phyloP scores from a whole-genome alignment of 768 basidiomycete genomes.

The Suillus tomentosus region DNA sequence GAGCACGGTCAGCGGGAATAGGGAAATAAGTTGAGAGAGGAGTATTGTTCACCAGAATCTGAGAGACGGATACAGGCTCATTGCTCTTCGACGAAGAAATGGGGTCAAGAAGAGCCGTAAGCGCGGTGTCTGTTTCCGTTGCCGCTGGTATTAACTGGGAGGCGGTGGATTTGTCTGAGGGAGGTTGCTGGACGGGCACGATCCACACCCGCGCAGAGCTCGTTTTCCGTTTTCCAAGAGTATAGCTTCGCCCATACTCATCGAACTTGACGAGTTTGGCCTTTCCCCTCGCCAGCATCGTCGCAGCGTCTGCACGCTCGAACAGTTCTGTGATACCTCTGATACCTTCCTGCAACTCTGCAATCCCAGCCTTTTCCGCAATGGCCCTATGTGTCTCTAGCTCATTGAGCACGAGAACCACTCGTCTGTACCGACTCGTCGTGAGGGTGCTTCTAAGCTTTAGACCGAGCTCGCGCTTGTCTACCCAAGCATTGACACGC shows the following conservation, averaged over 20 bases:
- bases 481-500: slow-evolving; percentile 69
- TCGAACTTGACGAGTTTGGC: slow-evolving; percentile 67
- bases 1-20: slow-evolving; percentile 73
- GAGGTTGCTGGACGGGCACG: slow-evolving; percentile 53
- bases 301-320: slow-evolving; percentile 51
- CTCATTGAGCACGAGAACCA: slow-evolving; percentile 63
- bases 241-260: slow-evolving; percentile 80
- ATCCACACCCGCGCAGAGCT: slow-evolving; percentile 93
- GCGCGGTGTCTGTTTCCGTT: slow-evolving; percentile 6
- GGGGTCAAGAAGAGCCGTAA: slow-evolving; percentile 11
- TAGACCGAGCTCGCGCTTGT: slow-evolving; percentile 55
- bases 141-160: slow-evolving; percentile 18
- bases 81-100: slow-evolving; percentile 18
- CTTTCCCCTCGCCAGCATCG: slow-evolving; percentile 32
- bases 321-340: slow-evolving; percentile 58
- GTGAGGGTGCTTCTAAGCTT: slow-evolving; percentile 63
- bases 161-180: slow-evolving; percentile 13
- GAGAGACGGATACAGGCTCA: slow-evolving; percentile 50
- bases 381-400: slow-evolving; percentile 65
- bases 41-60: slow-evolving; percentile 83
- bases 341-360: slow-evolving; percentile 54
- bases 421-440: slow-evolving; percentile 67
- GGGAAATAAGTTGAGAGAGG: slow-evolving; percentile 82
- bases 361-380: slow-evolving; percentile 56
- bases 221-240: slow-evolving; percentile 85